phyloP scores from a whole-genome alignment of 495 filamentous ascomycete genomes.

The Sphaerosporella brunnea region DNA sequence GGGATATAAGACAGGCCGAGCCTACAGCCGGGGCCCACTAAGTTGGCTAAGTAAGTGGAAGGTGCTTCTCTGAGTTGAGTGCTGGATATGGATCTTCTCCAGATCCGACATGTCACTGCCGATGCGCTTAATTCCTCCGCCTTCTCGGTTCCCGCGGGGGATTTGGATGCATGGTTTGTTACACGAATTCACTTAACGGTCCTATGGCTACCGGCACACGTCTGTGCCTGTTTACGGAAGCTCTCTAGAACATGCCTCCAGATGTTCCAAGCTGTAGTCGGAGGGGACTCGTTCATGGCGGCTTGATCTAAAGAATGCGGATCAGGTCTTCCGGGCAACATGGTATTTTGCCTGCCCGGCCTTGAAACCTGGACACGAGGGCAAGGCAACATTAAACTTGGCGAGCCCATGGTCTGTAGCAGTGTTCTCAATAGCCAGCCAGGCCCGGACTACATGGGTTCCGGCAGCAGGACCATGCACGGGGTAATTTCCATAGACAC shows the following conservation, averaged over 20 bases:
- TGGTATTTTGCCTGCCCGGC: constrained; percentile 2
- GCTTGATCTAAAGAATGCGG: neutral
- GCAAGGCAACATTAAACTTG: constrained; percentile 1
- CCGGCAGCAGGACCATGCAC: too few species aligned
- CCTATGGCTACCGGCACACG: constrained; percentile 37
- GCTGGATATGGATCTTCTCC: constrained; percentile 28
- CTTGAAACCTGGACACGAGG: constrained; percentile 2
- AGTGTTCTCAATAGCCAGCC: neutral
- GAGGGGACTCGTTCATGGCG: constrained; percentile 1
- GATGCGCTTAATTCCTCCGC: constrained; percentile 1
- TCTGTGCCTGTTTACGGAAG: constrained; percentile 34
- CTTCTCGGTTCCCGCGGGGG: constrained; percentile 2
- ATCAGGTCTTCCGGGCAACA: constrained; percentile 2
- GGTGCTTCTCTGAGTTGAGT: too few species aligned
- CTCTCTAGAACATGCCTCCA: constrained; percentile 5
- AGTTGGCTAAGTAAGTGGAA: too few species aligned
- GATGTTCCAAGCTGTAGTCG: neutral
- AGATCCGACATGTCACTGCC: constrained; percentile 1
- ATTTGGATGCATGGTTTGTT: constrained; percentile 3
- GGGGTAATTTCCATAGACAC: too few species aligned
- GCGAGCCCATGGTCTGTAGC: neutral
- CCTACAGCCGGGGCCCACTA: too few species aligned
- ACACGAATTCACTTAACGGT: constrained; percentile 15
- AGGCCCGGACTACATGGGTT: too few species aligned
- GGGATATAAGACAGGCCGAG: too few species aligned